Base-by-base conservation (phyloP, 2,329 filamentous ascomycete species). In the Cephalotrichum gorgonifer region DNA sequence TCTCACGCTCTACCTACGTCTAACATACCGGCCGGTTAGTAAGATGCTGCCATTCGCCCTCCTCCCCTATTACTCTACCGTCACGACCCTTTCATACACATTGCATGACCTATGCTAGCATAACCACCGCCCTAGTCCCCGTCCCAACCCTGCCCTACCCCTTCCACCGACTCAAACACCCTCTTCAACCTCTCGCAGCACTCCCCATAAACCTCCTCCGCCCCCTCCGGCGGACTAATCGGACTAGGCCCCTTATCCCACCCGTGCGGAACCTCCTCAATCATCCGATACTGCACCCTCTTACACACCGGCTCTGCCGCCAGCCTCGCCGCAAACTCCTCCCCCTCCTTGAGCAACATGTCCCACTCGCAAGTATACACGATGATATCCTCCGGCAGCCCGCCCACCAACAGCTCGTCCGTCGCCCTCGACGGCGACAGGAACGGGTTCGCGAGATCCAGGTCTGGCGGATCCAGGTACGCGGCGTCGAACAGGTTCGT, bases 311-410 rank as follows among this genome's bases (percentile, higher is more conserved):
- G 46, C 35, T 48, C 46, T 3, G 35, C 46, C 1, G 35, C 46
- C 35, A 48, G 17, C 26, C 46, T 28, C 5, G 28, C 14, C 26
- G 46, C 46, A 7, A 48, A 27, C 9, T 39, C 30, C 46, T 48
- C 38, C 9, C 46, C 79, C 57, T 83, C 79, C 2, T 65, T 66
- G 9, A 79, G 69, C n/a, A 83, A 62, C 77, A 83, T 83, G 58
- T 83, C 78, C 60, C 73, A 77, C 63, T 84, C 80, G 62, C 80
- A 84, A 3, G 81, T 73, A 55, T 76, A 78, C 39, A 83, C 63
- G 17, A 82, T 68, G 3, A 83, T 61, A 17, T 48, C 35, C 15
- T 75, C 72, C 1, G 72, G 67, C 3, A 81, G 72, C 53, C 79
- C 73, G 0, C 71, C 61, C 50, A 80, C 79, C 7, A 77, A 68